A percentile compares a stretch with the other conserved stretches of the same genome.
phyloP scores from a whole-genome alignment of 2,329 filamentous ascomycete genomes.

The Fusarium veterinarium region DNA sequence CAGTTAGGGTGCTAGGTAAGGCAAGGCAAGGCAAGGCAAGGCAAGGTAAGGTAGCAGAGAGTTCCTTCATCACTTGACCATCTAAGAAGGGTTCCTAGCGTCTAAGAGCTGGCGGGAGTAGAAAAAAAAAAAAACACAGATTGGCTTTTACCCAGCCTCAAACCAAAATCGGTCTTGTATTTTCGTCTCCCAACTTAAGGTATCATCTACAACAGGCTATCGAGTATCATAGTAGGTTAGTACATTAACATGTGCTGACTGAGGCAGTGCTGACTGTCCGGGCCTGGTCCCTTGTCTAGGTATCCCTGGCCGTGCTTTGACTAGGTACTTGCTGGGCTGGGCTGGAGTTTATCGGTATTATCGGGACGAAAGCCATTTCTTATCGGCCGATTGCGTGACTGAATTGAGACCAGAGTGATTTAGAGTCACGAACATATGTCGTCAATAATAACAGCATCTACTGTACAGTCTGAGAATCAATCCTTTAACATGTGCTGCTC shows the following conservation, averaged over 20 bases:
- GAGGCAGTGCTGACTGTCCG: conserved; percentile 12
- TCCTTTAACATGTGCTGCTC: conserved; percentile 17
- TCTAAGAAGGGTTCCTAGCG: neutral
- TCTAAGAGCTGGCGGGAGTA: neutral
- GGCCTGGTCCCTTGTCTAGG: neutral
- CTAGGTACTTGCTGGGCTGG: neutral
- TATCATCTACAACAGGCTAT: neutral
- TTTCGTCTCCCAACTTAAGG: neutral
- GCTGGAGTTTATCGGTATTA: conserved; percentile 6
- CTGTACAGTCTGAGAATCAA: neutral
- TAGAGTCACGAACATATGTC: neutral
- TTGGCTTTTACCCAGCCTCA: neutral
- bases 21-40: too few species aligned
- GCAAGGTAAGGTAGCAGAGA: neutral
- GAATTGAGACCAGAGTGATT: neutral
- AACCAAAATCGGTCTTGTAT: neutral
- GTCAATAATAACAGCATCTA: neutral
- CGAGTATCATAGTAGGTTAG: neutral
- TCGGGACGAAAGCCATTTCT: conserved; percentile 9
- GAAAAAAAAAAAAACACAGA: neutral
- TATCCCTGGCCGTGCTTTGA: neutral
- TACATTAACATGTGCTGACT: neutral
- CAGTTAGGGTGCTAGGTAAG: neutral
- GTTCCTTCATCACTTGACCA: neutral
- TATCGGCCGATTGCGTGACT: conserved; percentile 10